A percentile compares a stretch with the other conserved stretches of the same genome.
These are phyloP conservation scores for Fonsecaea monophora DNA, from an alignment of 2,329 filamentous ascomycete genomes.

Conservation along the genomic window DNA sequence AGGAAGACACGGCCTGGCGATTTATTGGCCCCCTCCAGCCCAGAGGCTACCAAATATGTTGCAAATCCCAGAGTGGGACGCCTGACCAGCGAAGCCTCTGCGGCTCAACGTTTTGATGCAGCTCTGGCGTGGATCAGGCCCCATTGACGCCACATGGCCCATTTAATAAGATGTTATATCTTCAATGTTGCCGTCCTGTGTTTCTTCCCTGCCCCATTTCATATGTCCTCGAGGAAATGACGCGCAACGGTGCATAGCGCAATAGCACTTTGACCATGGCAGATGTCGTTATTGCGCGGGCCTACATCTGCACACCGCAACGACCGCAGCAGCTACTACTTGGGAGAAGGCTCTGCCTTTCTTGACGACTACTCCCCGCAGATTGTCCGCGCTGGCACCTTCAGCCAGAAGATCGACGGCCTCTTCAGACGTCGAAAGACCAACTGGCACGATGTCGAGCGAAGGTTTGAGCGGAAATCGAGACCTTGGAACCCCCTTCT, in stretches of 20 bases:
- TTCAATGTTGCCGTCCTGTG: not conserved
- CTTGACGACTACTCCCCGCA: conserved; percentile 22
- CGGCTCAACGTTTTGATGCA: not conserved
- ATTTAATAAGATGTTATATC: not conserved
- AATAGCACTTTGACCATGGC: conserved; percentile 11
- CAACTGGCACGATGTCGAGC: conserved; percentile 7
- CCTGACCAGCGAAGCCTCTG: not conserved
- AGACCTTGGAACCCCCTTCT: conserved; percentile 20
- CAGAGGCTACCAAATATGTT: not conserved
- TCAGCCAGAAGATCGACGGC: conserved; percentile 8
- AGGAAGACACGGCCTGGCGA: not conserved
- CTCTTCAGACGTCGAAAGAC: conserved; percentile 20
- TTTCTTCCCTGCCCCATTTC: not conserved
- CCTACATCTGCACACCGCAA: conserved; percentile 5
- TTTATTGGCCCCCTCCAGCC: not conserved
- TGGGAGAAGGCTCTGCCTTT: conserved; percentile 15
- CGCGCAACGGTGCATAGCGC: not conserved
- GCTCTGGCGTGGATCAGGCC: not conserved
- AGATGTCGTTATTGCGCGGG: conserved; percentile 12
- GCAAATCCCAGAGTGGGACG: not conserved
- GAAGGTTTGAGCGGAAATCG: conserved; percentile 7
- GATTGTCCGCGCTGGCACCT: conserved; percentile 10
- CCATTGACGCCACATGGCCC: not conserved
- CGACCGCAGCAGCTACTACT: conserved; percentile 18
- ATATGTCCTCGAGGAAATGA: not conserved